Percentiles rank a stretch among this genome's conserved stretches.
Conservation (phyloP, 805 yeast species). For the Teunomyces lycoperdinae region DNA sequence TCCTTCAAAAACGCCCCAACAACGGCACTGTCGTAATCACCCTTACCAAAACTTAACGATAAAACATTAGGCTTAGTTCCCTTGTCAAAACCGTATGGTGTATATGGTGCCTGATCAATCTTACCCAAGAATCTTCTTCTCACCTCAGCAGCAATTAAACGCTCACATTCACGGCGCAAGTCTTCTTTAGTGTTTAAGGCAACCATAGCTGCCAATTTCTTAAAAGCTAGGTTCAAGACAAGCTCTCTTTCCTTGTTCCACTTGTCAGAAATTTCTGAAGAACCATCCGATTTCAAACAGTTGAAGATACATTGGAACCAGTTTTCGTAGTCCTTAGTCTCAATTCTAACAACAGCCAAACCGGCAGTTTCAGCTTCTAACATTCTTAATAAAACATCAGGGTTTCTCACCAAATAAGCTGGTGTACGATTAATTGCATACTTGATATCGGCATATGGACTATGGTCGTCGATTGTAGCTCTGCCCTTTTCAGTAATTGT, state of each 20-base stretch:
- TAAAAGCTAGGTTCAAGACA: conserved; percentile 65
- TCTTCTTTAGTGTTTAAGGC: conserved; percentile 79
- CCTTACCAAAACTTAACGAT: conserved; percentile 83
- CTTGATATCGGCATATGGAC: conserved; percentile 85
- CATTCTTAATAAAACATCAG: conserved; percentile 86
- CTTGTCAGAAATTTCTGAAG: conserved; percentile 66
- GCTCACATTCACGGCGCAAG: conserved; percentile 71
- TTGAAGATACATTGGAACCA: conserved; percentile 44
- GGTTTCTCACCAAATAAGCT: conserved; percentile 66
- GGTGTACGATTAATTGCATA: conserved; percentile 83
- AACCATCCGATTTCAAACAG: conserved; percentile 71
- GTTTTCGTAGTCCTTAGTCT: conserved; percentile 41
- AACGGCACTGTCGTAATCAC: conserved; percentile 80
- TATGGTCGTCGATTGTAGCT: conserved; percentile 70
- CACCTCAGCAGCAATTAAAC: conserved; percentile 63
- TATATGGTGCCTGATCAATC: conserved; percentile 90
- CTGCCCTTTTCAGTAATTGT: conserved; percentile 72
- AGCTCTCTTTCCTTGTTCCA: conserved; percentile 80
- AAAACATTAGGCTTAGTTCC: conserved; percentile 86
- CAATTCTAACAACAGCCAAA: conserved; percentile 62
- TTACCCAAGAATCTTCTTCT: conserved; percentile 67
- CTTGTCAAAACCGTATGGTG: conserved; percentile 70
- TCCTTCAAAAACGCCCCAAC: conserved; percentile 78
- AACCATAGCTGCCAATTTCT: conserved; percentile 63
- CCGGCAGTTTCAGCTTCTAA: conserved; percentile 85